Evolutionary conservation across 1,284 basidiomycete genomes (phyloP), one percentile per base, ranked within the genome.

Genomic region (Malassezia obtusa): DNA sequence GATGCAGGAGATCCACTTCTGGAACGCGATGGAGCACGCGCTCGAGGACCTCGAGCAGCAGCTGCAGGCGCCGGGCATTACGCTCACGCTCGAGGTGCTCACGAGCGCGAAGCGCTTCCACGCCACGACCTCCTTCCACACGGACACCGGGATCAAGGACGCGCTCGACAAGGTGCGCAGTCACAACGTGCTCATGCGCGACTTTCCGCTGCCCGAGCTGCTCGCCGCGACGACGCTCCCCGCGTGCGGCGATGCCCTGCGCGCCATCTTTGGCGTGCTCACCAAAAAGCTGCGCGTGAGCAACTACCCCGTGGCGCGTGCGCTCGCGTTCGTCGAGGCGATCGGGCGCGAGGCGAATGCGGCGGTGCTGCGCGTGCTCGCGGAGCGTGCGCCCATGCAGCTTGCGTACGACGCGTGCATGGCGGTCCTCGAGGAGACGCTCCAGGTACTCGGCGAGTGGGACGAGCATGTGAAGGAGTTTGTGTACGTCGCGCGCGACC

Each of bases 1-100:
- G 1, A 91, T 89, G 0, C 94, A 99, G 69, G 92, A 98, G 74
- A 89, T 98, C 78, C 96, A 96, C 76, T 98, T 98, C 71, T 98
- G 94, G 92, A 78, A 95, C 30, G 87, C 85, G 71, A 81, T 95
- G 76, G 92, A 98, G 73, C 80, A 86, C 49, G 91, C 91, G 1
- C 76, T 96, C 58, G 92, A 98, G 68, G 84, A 82, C 0, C 95
- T 98, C 68, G 91, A 96, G 72, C 78, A 82, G 1, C 94, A 98
- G 72, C 79, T 98, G 49, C 80, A 85, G 58, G 88, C 87, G 61
- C 90, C 95, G 51, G 88, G 90, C 70, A 88, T 98, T 56, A 83
- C 61, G 15, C 66, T 98, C 79, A 90, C 94, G 19, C 86, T 98
- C 80, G 92, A 94, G 61, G 88, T 90, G 60, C 79, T 98, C 56